Evolutionary conservation across 305 asterid species (phyloP).

Genomic region (Fraxinus albicans): DNA sequence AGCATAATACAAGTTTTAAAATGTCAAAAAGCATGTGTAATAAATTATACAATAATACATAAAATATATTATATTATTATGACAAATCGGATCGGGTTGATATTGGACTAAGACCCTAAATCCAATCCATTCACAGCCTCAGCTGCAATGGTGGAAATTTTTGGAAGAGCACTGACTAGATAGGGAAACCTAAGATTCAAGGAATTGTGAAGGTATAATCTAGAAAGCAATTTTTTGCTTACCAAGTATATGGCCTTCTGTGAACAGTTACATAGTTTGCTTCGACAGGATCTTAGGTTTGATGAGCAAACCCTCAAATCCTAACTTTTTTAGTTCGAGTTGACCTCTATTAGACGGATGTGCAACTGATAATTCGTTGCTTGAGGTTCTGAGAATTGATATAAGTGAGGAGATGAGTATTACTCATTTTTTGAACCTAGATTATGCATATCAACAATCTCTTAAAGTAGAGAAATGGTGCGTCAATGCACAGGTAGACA

Average conservation of each 20-base stretch:
- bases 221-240: not conserved
- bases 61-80: no score
- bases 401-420: not conserved
- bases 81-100: no score
- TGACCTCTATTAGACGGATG: not conserved
- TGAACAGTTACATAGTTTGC: not conserved
- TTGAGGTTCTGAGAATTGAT: not conserved
- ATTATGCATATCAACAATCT: not conserved
- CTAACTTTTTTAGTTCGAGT: not conserved
- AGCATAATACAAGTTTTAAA: no score
- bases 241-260: not conserved
- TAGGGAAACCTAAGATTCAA: not conserved
- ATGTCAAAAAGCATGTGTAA: no score
- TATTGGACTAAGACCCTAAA: no score
- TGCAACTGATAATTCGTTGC: not conserved
- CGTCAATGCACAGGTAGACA: not conserved
- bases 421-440: not conserved
- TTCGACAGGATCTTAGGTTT: not conserved
- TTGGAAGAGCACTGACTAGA: not conserved
- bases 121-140: no score
- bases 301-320: not conserved
- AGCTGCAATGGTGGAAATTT: not conserved
- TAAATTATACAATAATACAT: no score
- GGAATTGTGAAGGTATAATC: not conserved
- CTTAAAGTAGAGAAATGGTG: not conserved